Evolutionary conservation across 805 yeast genomes (phyloP).

Genomic region (Cyberlindnera americana): DNA sequence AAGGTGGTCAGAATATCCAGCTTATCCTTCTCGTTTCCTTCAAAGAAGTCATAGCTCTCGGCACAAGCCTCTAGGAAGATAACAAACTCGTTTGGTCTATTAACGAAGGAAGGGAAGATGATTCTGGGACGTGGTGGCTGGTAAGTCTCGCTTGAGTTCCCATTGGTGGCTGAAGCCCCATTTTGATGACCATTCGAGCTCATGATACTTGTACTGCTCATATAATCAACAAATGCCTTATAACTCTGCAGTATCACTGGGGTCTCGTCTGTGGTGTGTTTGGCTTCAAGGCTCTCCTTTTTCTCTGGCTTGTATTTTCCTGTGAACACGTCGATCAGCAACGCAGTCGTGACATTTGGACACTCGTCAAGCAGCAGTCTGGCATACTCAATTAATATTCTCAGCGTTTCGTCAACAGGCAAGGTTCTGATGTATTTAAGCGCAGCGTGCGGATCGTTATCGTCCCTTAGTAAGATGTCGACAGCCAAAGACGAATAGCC

Average conservation of each 20-base stretch:
- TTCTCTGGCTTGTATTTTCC: constrained; percentile 63
- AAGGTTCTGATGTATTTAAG: constrained; percentile 64
- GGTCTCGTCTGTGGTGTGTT: constrained; percentile 13
- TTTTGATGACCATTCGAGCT: constrained; percentile 13
- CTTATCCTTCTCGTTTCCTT: constrained; percentile 63
- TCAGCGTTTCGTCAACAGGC: constrained; percentile 69
- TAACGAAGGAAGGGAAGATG: constrained; percentile 82
- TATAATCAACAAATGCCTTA: constrained; percentile 54
- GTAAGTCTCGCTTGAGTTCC: constrained; percentile 52
- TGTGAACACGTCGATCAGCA: constrained; percentile 83
- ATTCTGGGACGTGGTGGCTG: constrained; percentile 89
- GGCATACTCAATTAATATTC: constrained; percentile 66
- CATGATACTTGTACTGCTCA: constrained; percentile 30
- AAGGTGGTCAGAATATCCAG: constrained; percentile 72
- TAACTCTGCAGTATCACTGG: constrained; percentile 44
- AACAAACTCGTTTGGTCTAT: constrained; percentile 84
- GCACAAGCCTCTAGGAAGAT: constrained; percentile 90
- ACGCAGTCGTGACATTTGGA: constrained; percentile 79
- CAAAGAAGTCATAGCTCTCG: constrained; percentile 71
- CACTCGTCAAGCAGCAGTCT: constrained; percentile 57
- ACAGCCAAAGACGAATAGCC: constrained; percentile 75
- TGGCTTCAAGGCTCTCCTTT: constrained; percentile 20
- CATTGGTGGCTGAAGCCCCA: constrained; percentile 4
- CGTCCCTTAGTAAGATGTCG: constrained; percentile 65
- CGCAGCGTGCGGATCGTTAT: constrained; percentile 56